Conservation (phyloP, 2,329 filamentous ascomycete genomes). For the Albophoma yamanashiensis region DNA sequence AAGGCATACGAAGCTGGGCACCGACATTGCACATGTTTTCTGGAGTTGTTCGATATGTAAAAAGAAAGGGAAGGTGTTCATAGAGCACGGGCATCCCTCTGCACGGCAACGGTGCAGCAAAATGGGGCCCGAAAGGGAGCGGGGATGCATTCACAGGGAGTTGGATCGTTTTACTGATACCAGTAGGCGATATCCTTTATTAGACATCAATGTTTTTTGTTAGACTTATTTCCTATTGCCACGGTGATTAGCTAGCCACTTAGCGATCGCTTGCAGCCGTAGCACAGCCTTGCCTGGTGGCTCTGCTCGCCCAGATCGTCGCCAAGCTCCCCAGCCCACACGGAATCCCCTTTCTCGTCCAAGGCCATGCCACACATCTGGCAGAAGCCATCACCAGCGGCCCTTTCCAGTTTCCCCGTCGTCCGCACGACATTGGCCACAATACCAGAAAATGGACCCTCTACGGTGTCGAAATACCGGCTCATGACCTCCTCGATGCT, state of each 20-base stretch:
- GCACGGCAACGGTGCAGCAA: not conserved
- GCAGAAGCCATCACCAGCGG: constrained; percentile 36
- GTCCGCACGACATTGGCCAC: constrained; percentile 94
- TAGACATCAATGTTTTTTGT: not conserved
- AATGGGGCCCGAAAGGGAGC: not conserved
- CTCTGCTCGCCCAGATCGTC: constrained; percentile 20
- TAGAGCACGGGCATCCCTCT: not conserved
- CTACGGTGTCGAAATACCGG: constrained; percentile 74
- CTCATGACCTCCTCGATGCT: constrained; percentile 88
- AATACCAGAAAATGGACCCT: constrained; percentile 77
- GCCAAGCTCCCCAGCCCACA: constrained; percentile 52
- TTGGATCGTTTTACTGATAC: not conserved
- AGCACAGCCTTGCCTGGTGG: constrained; percentile 43
- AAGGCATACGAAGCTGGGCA: not conserved
- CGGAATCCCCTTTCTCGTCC: constrained; percentile 50
- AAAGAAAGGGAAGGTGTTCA: not conserved
- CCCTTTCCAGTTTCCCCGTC: constrained; percentile 63
- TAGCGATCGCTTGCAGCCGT: constrained; percentile 62
- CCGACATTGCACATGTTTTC: not conserved
- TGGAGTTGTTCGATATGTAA: not conserved
- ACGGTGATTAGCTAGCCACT: constrained; percentile 28
- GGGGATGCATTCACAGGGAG: not conserved
- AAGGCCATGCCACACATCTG: constrained; percentile 60
- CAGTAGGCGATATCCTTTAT: constrained; percentile 3
- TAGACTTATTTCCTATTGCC: not conserved